Base-by-base conservation (phyloP, 257 asterid genomes). In the Voacanga thouarsii region DNA sequence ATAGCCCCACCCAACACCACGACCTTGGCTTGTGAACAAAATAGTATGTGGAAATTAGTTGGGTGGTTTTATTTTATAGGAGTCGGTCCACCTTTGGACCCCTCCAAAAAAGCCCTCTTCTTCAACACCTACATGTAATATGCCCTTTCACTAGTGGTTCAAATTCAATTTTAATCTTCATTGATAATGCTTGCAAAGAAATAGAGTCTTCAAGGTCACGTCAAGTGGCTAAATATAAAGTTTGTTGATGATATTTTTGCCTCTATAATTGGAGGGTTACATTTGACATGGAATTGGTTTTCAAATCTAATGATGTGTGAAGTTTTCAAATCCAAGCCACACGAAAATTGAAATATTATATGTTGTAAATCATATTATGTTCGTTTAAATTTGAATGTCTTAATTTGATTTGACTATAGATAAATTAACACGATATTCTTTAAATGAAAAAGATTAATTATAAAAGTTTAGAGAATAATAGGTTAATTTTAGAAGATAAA, bases 31-130 rank as follows among this genome's bases (percentile, higher is more conserved):
- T 78, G 28, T 44, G 26, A 74, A 37, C 74, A 67, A 78, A 18
- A 80, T 74, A 66, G 69, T 30, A 51, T 67, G 68, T 56, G 55
- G 63, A 79, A 76, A 64, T 60, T 70, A 64, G 78, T 75, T 81
- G 41, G 84, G 89, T 79, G 83, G 83, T 77, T 80, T 41, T 69
- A 74, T 75, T 75, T 47, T 74, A 39, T 37, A 77, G 73, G 79
- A 45, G 73, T 33, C 37, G 37, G 37, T n/a, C 75, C 71, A 64
- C 47, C 4, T 16, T 69, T n/a, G 76, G 63, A 45, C 59, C 49
- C 64, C 19, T 28, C 47, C 79, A 19, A 2, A 4, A 8, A 44
- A 41, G 2, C 26, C 72, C 28, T 41, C 49, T 45, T 11, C 71
- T 45, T 18, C 71, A 67, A 55, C 12, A 19, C 55, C 50, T 71